Evolutionary conservation across 257 asterid genomes (phyloP), one percentile per base, ranked within the genome.

Genomic region (Lavandula angustifolia): DNA sequence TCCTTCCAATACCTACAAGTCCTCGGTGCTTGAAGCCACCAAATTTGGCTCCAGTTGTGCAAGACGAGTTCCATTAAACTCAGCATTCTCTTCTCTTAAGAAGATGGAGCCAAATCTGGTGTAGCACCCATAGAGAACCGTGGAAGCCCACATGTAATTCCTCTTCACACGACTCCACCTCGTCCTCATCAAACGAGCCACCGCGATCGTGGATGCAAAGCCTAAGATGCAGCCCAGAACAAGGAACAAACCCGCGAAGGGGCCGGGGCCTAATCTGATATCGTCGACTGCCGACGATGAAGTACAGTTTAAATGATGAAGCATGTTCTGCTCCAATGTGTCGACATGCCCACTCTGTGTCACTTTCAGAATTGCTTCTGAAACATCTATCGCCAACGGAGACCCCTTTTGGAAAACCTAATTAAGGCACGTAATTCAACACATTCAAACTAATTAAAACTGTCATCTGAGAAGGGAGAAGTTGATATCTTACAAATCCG

Each of bases 331-430:
- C 67, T 79, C 85, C 57, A 87, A 17, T 11, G 54, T 42, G 51
- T 71, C 65, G n/a, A 85, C 67, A 12, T 43, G 54, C 13, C 95
- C 94, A 10, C 78, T 81, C 68, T 78, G 81, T 18, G 83, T 78
- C 7, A 83, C 52, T 66, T 69, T 76, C 4, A 87, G 79, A 40
- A 87, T 73, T 17, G 87, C 91, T 70, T 76, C 76, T 18, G 94
- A 85, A 10, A 87, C 62, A 43, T 83, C 88, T 5, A 48, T 29
- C 9, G 85, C 78, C 66, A 87, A 59, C 0, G 76, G 65, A 0
- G 87, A 78, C 6, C 87, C 92, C 75, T 76, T 87, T 9, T 71
- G 80, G 35, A 87, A 83, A 5, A 79, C 95, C 90, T 85, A n/a
- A n/a, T n/a, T n/a, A 69, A 33, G 4, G 16, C 7, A n/a, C 13